Base-by-base conservation (phyloP, 2,329 filamentous ascomycete species). In the Diaporthe sp. region DNA sequence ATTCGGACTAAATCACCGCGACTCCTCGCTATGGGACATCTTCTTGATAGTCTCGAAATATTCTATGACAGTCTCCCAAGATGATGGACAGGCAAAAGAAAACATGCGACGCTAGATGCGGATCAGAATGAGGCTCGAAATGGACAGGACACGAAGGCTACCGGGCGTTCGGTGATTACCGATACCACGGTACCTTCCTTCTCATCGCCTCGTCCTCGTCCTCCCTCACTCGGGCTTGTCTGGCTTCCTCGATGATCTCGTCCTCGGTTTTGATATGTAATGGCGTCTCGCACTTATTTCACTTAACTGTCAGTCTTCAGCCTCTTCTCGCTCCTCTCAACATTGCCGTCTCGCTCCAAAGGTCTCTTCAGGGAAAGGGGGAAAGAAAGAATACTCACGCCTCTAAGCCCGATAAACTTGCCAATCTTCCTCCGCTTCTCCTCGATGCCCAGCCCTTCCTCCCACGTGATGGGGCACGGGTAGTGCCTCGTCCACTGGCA, bases 351-450 rank as follows among this genome's bases (percentile, higher is more conserved):
- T 52, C 50, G 17, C 17, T 17, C 33, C 30, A 10, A 10, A 22
- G 28, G 22, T 33, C 22, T 22, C 10, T 54, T 4, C 19, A 28
- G 40, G 1, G 13, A 19, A 28, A 8, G 40, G 50, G 25, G 25
- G 10, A 8, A 3, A 10, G 22, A 22, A 40, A 30, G 35, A 47
- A 19, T 47, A 74, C 75, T 74, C 17, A 76, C 75, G n/a, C 92
- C 93, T 68, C 90, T 84, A 73, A 95, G 84, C 17, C 93, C 93
- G 80, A 95, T 94, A 78, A 95, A 95, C 78, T 89, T 87, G 60
- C 93, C 93, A 80, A 95, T 90, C 83, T 92, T 91, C 76, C 93
- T 86, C 76, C 93, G 87, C 86, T 95, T 95, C 80, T 95, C 88
- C 82, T 92, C 89, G 35, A 92, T 81, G 3, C 85, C 83, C 75